A percentile compares a stretch with the other conserved stretches of the same genome.
phyloP scores from a whole-genome alignment of 768 basidiomycete genomes.

The Trametes punicea region DNA sequence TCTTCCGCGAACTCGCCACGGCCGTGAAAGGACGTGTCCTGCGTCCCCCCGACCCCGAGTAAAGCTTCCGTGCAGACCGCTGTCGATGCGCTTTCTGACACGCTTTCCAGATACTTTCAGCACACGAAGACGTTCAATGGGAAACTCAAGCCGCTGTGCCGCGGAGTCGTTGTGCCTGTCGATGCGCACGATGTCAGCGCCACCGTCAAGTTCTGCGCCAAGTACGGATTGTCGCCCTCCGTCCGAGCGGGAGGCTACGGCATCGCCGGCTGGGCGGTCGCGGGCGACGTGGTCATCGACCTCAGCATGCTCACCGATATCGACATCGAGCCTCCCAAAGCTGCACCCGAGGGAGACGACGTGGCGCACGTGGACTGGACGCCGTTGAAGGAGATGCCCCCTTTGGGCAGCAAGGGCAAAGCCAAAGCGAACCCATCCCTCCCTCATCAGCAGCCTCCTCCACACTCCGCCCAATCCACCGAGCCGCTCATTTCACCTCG shows the following conservation, averaged over 20 bases:
- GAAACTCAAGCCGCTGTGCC: constrained; percentile 22
- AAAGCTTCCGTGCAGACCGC: background rate
- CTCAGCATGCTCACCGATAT: constrained; percentile 64
- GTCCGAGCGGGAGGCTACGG: constrained; percentile 91
- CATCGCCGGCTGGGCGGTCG: constrained; percentile 85
- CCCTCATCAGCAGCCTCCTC: background rate
- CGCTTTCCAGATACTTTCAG: constrained; percentile 20
- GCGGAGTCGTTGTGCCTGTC: constrained; percentile 56
- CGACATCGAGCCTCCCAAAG: constrained; percentile 57
- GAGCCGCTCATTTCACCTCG: background rate
- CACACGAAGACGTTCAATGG: constrained; percentile 30
- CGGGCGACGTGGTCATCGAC: constrained; percentile 84
- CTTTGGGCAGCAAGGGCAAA: constrained; percentile 56
- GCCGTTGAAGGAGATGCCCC: constrained; percentile 54
- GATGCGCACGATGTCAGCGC: constrained; percentile 81
- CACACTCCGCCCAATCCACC: constrained; percentile 33
- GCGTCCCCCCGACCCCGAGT: constrained; percentile 20
- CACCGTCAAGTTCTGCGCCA: constrained; percentile 72
- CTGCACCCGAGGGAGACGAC: constrained; percentile 16
- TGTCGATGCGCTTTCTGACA: background rate
- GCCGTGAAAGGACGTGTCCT: constrained; percentile 21
- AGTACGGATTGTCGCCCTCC: constrained; percentile 67
- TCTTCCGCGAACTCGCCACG: constrained; percentile 19
- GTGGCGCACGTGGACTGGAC: constrained; percentile 44
- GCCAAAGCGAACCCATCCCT: constrained; percentile 22